phyloP scores from a whole-genome alignment of 2,329 filamentous ascomycete species.

The Xylaria sp. region DNA sequence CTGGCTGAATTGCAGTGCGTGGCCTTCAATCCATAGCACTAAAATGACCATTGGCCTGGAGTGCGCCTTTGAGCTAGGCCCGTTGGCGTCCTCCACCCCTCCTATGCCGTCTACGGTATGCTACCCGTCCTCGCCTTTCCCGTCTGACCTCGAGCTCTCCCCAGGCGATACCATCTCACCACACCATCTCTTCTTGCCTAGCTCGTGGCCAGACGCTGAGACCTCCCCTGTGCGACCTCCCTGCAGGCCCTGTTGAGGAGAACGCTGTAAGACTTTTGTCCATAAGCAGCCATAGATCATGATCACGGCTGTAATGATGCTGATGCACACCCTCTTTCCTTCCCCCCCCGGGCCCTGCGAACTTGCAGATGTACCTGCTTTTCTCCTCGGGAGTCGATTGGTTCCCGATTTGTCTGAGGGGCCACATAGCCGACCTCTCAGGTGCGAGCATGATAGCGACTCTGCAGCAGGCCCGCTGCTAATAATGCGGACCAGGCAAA shows the following conservation, averaged over 20 bases:
- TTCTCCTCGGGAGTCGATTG: conserved; percentile 28
- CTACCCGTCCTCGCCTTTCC: conserved; percentile 10
- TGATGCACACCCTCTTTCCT: conserved; percentile 25
- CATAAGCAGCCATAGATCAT: conserved; percentile 25
- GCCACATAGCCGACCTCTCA: conserved; percentile 24
- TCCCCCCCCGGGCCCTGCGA: conserved; percentile 16
- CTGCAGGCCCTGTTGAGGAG: conserved; percentile 27
- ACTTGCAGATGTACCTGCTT: conserved; percentile 33
- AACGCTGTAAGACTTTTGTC: conserved; percentile 17
- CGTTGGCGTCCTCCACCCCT: conserved; percentile 19
- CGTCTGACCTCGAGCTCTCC: conserved; percentile 20
- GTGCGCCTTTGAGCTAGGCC: conserved; percentile 25
- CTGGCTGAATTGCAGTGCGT: conserved; percentile 19
- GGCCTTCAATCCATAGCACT: conserved; percentile 17
- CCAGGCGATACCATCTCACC: conserved; percentile 25
- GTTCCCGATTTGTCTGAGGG: conserved; percentile 22
- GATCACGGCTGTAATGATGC: conserved; percentile 20
- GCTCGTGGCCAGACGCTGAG: conserved; percentile 32
- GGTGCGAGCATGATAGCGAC: conserved; percentile 31
- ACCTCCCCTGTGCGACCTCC: conserved; percentile 35
- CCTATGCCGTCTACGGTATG: conserved; percentile 4
- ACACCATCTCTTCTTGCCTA: conserved; percentile 33
- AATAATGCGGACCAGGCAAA: conserved; percentile 22
- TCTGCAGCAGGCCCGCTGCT: conserved; percentile 24
- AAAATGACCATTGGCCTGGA: conserved; percentile 27